Evolutionary conservation across 106 monocot genomes (phyloP), one percentile per base, ranked within the genome.

Genomic region (Dactylorhiza incarnata): DNA sequence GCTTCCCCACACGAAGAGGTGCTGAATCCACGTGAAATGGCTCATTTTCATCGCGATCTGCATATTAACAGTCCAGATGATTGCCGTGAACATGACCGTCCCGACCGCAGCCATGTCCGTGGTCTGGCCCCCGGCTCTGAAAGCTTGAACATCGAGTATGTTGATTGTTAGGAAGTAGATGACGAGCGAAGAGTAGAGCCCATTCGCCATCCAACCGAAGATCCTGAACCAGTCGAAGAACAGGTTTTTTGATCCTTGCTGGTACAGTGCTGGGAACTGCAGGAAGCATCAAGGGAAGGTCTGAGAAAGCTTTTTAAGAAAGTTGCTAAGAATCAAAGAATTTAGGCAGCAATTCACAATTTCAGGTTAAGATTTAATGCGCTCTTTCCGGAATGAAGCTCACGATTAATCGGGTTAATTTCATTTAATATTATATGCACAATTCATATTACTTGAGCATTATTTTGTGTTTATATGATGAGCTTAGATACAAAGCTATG

Each of bases 161-260:
- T 74, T 82, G 75, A 87, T 83, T 66, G 66, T 90, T 68, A 90
- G 74, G 81, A 90, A 90, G 78, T 74, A 90, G 26, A 87, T 87
- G 24, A 76, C 67, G 45, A 90, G 76, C 6, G 90, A 90, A 25
- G 84, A 81, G 78, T 83, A 90, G 23, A 87, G 67, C 11, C 90
- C 90, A 45, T 90, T 90, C 11, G 65, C 69, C 85, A 90, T 87
- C 90, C 90, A 90, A 17, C 90, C 90, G 11, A 87, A 47, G 29
- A 90, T 90, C 53, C 90, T 80, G 78, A 83, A 83, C 90, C 90
- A 90, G 73, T 90, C 90, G 26, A 90, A 90, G 85, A 90, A 90
- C 49, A 90, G 76, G 65, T 90, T 90, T 68, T 74, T 85, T n/a
- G 90, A 81, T 1, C 90, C 90, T 83, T 90, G 90, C 69, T 90